Evolutionary conservation across 192 early-diverging fungal species (phyloP).

Genomic region (Coemansia sp.): DNA sequence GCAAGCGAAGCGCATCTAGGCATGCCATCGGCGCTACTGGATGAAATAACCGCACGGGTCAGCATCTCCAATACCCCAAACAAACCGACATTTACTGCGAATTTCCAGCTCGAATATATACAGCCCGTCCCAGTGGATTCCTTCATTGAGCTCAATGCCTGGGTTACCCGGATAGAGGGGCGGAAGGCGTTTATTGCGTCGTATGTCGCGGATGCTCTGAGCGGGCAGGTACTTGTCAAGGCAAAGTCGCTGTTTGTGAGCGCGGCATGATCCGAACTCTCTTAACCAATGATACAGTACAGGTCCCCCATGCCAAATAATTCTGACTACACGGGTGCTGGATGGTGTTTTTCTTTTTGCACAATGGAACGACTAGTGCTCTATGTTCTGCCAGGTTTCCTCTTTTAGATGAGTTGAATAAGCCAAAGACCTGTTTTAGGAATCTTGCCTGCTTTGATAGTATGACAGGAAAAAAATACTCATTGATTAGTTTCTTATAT

Average conservation of each 20-base stretch:
- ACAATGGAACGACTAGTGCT: too few species aligned
- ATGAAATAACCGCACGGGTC: slow-evolving; percentile 39
- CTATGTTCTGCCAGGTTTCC: too few species aligned
- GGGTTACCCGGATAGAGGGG: slow-evolving; percentile 38
- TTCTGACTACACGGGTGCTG: too few species aligned
- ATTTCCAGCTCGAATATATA: slow-evolving; percentile 42
- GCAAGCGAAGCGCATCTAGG: slow-evolving; percentile 20
- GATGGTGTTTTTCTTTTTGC: too few species aligned
- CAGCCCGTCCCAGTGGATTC: slow-evolving; percentile 9
- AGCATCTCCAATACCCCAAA: slow-evolving; percentile 25
- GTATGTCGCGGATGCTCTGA: slow-evolving; percentile 26
- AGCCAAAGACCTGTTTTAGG: too few species aligned
- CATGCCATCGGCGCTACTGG: slow-evolving; percentile 26
- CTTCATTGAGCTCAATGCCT: slow-evolving; percentile 39
- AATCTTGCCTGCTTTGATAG: too few species aligned
- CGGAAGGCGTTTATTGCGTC: slow-evolving; percentile 39
- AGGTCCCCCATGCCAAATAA: background rate
- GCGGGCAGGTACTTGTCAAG: slow-evolving; percentile 18
- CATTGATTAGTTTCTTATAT: too few species aligned
- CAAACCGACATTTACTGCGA: slow-evolving; percentile 41
- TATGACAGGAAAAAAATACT: too few species aligned
- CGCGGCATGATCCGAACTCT: slow-evolving; percentile 3
- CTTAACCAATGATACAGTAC: background rate
- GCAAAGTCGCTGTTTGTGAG: slow-evolving; percentile 38
- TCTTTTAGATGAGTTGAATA: too few species aligned